A percentile compares a stretch with the other conserved stretches of the same genome.
phyloP scores from a whole-genome alignment of 768 basidiomycete genomes.

The Filobasidium floriforme region DNA sequence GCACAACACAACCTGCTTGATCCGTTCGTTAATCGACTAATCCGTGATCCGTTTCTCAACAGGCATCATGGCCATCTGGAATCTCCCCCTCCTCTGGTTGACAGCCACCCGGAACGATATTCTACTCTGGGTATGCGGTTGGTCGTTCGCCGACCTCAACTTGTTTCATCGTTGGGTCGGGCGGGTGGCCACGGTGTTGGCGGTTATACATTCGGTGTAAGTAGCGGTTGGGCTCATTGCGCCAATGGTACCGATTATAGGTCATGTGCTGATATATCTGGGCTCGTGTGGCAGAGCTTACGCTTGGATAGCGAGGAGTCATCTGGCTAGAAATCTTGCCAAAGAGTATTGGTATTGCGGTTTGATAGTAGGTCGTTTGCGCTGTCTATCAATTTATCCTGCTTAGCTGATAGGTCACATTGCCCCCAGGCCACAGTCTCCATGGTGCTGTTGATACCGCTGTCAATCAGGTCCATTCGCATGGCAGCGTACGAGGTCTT shows the following conservation, averaged over 20 bases:
- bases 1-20: no score
- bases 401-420: neutral
- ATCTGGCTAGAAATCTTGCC: slow-evolving; percentile 15
- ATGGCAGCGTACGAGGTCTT: slow-evolving; percentile 30
- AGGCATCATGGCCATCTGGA: slow-evolving; percentile 31
- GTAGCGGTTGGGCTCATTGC: neutral
- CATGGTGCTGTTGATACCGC: slow-evolving; percentile 17
- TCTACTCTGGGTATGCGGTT: slow-evolving; percentile 30
- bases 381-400: neutral
- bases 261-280: no score
- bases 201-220: slow-evolving; percentile 26
- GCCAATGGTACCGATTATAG: no score
- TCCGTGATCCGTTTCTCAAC: neutral
- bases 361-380: slow-evolving; percentile 21
- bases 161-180: slow-evolving; percentile 31
- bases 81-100: slow-evolving; percentile 30
- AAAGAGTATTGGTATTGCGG: slow-evolving; percentile 28
- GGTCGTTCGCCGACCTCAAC: slow-evolving; percentile 27
- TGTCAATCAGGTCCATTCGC: slow-evolving; percentile 26
- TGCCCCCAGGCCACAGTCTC: neutral
- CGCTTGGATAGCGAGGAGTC: neutral
- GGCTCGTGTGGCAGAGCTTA: no score
- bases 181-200: slow-evolving; percentile 21
- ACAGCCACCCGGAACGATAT: slow-evolving; percentile 30
- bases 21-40: neutral